Conservation (phyloP, 108 stramenopile genomes). For the Pseudonitzschia multiseries region DNA sequence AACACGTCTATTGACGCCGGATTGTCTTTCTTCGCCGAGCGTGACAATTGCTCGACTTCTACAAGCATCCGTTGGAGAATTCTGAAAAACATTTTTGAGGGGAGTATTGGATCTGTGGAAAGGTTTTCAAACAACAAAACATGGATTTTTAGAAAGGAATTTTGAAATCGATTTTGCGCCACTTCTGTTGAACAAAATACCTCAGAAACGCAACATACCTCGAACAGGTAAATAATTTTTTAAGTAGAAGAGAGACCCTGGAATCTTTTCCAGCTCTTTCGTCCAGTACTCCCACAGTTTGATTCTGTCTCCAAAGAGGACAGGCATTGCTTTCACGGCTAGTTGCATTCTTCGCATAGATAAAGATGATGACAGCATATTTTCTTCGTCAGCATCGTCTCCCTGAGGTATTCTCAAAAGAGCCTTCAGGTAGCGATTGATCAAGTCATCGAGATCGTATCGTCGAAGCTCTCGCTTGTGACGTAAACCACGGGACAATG, state of each 20-base stretch:
- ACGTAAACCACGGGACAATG: slow-evolving; percentile 55
- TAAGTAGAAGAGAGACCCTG: slow-evolving; percentile 71
- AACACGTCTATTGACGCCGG: slow-evolving; percentile 4
- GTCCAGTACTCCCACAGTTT: slow-evolving; percentile 74
- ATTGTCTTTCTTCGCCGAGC: background rate
- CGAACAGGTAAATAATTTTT: slow-evolving; percentile 76
- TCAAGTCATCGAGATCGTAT: slow-evolving; percentile 49
- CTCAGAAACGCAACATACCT: slow-evolving; percentile 36
- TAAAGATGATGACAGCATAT: slow-evolving; percentile 19
- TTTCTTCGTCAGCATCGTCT: background rate
- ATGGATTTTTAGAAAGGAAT: slow-evolving; percentile 8
- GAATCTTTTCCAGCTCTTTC: slow-evolving; percentile 56
- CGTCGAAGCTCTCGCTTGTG: slow-evolving; percentile 58
- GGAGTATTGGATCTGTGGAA: slow-evolving; percentile 63
- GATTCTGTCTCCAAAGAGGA: slow-evolving; percentile 66
- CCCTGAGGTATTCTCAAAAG: slow-evolving; percentile 45
- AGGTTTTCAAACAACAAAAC: background rate
- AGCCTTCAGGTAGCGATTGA: slow-evolving; percentile 60
- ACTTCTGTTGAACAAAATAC: background rate
- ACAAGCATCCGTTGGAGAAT: slow-evolving; percentile 59
- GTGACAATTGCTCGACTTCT: slow-evolving; percentile 41
- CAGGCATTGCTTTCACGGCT: slow-evolving; percentile 66
- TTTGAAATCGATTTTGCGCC: background rate
- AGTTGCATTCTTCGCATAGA: slow-evolving; percentile 70
- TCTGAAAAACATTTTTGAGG: slow-evolving; percentile 57